Base-by-base conservation (phyloP, 2,329 filamentous ascomycete genomes). In the Xylaria hypoxylon region DNA sequence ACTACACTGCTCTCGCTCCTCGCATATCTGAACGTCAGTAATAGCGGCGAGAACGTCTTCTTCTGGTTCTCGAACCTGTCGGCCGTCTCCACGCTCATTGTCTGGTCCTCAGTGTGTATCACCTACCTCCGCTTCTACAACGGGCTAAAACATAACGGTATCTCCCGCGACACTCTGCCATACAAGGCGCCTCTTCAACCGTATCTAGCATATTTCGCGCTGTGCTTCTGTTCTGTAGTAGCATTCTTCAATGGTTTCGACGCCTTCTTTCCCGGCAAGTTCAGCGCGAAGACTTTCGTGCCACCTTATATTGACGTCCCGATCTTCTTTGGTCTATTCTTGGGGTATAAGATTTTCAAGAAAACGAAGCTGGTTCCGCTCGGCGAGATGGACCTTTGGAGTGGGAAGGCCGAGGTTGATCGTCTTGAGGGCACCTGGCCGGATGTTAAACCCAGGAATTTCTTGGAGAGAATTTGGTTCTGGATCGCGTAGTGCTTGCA, bases 161-260 rank as follows among this genome's bases (percentile, higher is more conserved):
- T 93, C 45, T 83, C 88, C 63, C 84, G 90, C 17, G 82, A 89
- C 65, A 85, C 82, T 1, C 79, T 94, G 19, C 89, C 90, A 0
- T 92, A 90, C 79, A 88, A 85, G 66, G 85, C 88, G 2, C 84
- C 83, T 22, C 81, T 86, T 68, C 90, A 94, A 79, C 92, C 92
- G 2, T 93, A 87, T 74, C 81, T 88, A 3, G 90, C 90, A 1
- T 94, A 78, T 55, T 87, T 88, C 63, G 85, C 89, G 1, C 80
- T 92, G 5, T 77, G 80, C 2, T 88, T 86, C 62, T 91, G 89
- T 44, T 81, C 85, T 28, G 74, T 90, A 40, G 89, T 94, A 80
- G 87, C 89, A 1, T 83, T 93, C 67, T 90, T 93, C 42, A 89
- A 90, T 48, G 91, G 91, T 0, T 94, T 92, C 69, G 84, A 89